Percentiles rank a stretch among this genome's conserved stretches.
phyloP scores from a whole-genome alignment of 345 rosid genomes.

The Euphorbia lathyris region DNA sequence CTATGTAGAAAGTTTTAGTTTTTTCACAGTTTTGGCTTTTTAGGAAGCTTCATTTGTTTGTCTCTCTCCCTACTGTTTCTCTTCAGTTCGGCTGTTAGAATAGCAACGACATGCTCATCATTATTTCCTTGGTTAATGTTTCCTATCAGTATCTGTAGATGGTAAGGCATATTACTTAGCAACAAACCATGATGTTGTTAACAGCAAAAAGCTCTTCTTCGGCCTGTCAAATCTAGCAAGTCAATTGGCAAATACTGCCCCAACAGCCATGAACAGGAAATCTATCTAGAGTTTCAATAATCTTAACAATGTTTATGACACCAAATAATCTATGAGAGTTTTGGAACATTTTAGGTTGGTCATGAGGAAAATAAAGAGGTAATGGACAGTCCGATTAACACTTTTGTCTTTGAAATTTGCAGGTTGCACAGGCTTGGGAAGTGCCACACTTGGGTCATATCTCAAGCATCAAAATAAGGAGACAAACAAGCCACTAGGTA shows the following conservation, averaged over 20 bases:
- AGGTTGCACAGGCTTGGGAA: constrained; percentile 89
- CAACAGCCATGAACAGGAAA: constrained; percentile 80
- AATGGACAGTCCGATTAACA: constrained; percentile 68
- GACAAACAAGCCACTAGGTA: neutral
- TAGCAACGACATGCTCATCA: too few relatives aligned
- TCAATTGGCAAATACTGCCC: constrained; percentile 48
- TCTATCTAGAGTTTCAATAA: constrained; percentile 49
- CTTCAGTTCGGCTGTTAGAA: too few relatives aligned
- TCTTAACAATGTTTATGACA: constrained; percentile 64
- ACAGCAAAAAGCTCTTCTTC: constrained; percentile 67
- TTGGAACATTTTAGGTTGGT: constrained; percentile 62
- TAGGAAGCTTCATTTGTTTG: too few relatives aligned
- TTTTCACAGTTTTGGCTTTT: too few relatives aligned
- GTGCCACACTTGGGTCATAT: constrained; percentile 93
- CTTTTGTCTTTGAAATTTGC: constrained; percentile 82
- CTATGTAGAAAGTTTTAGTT: too few relatives aligned
- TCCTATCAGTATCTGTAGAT: too few relatives aligned
- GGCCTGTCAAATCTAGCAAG: constrained; percentile 38
- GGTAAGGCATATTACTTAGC: too few relatives aligned
- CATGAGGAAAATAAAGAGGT: constrained; percentile 80
- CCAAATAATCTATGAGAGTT: constrained; percentile 83
- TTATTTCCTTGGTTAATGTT: too few relatives aligned
- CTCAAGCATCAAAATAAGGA: constrained; percentile 8
- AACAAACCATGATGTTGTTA: too few relatives aligned
- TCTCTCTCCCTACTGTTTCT: too few relatives aligned